phyloP scores from a whole-genome alignment of 495 filamentous ascomycete species.

The Lophiotrema nucula region DNA sequence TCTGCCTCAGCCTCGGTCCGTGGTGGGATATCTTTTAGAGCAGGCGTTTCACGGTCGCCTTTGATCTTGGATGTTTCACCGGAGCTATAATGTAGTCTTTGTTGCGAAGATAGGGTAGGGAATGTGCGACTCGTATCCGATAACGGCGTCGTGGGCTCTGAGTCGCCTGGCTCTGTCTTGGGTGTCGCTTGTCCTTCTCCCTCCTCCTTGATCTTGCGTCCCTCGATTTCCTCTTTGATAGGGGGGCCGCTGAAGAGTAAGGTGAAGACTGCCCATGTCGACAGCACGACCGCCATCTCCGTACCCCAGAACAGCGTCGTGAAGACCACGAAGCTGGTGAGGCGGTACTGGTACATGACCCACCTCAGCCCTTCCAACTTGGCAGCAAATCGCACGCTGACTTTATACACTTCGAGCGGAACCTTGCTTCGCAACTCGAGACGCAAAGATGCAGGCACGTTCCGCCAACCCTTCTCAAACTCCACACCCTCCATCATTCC shows the following conservation, averaged over 20 bases:
- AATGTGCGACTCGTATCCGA: conserved; percentile 56
- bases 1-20: conserved; percentile 38
- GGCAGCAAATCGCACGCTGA: conserved; percentile 65
- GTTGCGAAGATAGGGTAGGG: conserved; percentile 54
- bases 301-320: conserved; percentile 70
- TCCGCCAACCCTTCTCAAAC: conserved; percentile 57
- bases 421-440: conserved; percentile 60
- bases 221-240: not conserved
- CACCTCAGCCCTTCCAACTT: conserved; percentile 69
- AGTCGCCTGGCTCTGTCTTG: conserved; percentile 12
- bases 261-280: conserved; percentile 58
- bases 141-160: conserved; percentile 17
- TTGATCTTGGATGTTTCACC: conserved; percentile 27
- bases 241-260: conserved; percentile 12
- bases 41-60: conserved; percentile 17
- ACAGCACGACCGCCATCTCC: conserved; percentile 60
- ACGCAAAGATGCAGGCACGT: conserved; percentile 56
- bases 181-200: conserved; percentile 3
- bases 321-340: conserved; percentile 65
- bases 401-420: conserved; percentile 71
- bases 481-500: conserved; percentile 68
- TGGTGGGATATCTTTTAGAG: conserved; percentile 22
- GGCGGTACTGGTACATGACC: conserved; percentile 76
- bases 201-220: conserved; percentile 17
- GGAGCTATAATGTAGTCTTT: conserved; percentile 47